phyloP scores from a whole-genome alignment of 176 grass and related monocot species.

The Oryza australiensis region DNA sequence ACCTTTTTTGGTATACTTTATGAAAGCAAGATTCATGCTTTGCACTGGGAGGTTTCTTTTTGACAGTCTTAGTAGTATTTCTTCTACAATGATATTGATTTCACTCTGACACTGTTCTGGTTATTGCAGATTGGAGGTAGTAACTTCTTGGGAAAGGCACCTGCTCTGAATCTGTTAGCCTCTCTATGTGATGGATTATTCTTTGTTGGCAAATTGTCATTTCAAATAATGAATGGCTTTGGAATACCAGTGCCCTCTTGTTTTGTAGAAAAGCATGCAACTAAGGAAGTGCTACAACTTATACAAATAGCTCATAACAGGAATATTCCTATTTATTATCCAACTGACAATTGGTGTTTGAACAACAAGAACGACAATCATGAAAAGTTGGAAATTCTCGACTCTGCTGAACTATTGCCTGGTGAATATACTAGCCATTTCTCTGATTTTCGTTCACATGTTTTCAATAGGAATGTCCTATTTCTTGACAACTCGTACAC shows the following conservation, averaged over 20 bases:
- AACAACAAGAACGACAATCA: slow-evolving; percentile 53
- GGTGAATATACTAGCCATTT: slow-evolving; percentile 44
- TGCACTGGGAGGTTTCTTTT: slow-evolving; percentile 6
- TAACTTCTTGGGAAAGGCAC: slow-evolving; percentile 74
- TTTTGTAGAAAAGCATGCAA: slow-evolving; percentile 63
- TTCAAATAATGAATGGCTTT: slow-evolving; percentile 88
- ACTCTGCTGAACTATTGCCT: slow-evolving; percentile 50
- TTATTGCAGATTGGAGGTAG: slow-evolving; percentile 88
- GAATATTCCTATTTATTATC: slow-evolving; percentile 81
- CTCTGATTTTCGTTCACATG: not conserved
- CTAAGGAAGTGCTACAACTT: slow-evolving; percentile 55
- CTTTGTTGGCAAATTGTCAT: slow-evolving; percentile 80
- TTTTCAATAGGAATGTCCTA: not conserved
- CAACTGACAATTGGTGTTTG: slow-evolving; percentile 65
- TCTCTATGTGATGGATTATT: slow-evolving; percentile 73
- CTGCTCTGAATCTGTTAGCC: slow-evolving; percentile 60
- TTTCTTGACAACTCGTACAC: not conserved
- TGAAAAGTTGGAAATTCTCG: slow-evolving; percentile 38
- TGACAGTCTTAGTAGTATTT: not conserved
- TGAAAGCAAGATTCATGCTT: slow-evolving; percentile 13
- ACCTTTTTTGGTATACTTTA: not conserved
- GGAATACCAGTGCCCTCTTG: slow-evolving; percentile 53
- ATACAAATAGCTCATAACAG: slow-evolving; percentile 56
- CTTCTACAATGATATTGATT: slow-evolving; percentile 1
- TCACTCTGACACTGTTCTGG: slow-evolving; percentile 22